phyloP scores from a whole-genome alignment of 768 basidiomycete genomes.

The Trametes maxima region DNA sequence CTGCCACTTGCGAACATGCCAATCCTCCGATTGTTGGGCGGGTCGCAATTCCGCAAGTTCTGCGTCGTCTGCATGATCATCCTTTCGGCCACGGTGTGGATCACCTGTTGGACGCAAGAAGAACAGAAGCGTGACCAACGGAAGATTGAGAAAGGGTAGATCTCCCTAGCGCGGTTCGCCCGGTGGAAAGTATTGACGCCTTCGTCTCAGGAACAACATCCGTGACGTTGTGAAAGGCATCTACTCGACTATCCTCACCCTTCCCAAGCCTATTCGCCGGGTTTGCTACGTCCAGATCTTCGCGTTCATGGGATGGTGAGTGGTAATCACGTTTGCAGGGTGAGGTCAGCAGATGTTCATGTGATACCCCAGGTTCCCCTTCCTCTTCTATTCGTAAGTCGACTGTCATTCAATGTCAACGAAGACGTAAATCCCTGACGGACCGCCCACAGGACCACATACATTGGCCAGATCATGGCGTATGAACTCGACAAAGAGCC shows the following conservation, averaged over 20 bases:
- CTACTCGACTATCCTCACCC: constrained; percentile 63
- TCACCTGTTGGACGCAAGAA: constrained; percentile 85
- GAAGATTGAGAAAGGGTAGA: constrained; percentile 39
- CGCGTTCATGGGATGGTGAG: constrained; percentile 95
- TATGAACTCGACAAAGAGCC: constrained; percentile 73
- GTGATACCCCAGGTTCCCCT: constrained; percentile 73
- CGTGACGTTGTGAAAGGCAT: constrained; percentile 68
- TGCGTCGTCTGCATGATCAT: constrained; percentile 84
- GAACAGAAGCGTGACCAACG: constrained; percentile 66
- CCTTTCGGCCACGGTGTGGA: constrained; percentile 78
- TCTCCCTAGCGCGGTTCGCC: background rate
- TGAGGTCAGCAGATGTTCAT: constrained; percentile 7
- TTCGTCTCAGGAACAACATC: constrained; percentile 12
- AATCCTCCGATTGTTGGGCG: constrained; percentile 78
- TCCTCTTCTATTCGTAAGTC: constrained; percentile 85
- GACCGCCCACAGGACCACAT: constrained; percentile 68
- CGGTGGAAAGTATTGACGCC: background rate
- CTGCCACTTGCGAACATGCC: constrained; percentile 83
- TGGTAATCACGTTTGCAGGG: constrained; percentile 9
- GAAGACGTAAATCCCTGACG: constrained; percentile 8
- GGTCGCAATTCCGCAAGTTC: constrained; percentile 94
- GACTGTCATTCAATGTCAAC: background rate
- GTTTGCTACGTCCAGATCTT: constrained; percentile 94
- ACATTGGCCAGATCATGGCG: constrained; percentile 94
- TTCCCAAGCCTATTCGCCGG: constrained; percentile 82